phyloP scores from a whole-genome alignment of 345 rosid species.

The Mallotus nudiflorus region DNA sequence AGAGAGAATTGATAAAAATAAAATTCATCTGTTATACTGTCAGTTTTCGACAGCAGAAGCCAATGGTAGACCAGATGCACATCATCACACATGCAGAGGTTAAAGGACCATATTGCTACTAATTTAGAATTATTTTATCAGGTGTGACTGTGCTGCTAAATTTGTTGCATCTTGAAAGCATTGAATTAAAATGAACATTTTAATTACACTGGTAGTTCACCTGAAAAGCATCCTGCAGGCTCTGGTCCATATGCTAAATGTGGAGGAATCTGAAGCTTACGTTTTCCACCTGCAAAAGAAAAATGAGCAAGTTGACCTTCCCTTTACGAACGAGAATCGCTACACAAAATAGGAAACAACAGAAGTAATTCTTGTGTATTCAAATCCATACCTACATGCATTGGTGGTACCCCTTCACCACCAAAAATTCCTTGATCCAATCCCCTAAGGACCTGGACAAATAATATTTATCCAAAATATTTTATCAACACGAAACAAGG shows the following conservation, averaged over 20 bases:
- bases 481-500: not conserved
- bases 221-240: slow-evolving; percentile 96
- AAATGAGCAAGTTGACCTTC: slow-evolving; percentile 3
- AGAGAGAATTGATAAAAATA: too few relatives aligned
- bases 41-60: too few relatives aligned
- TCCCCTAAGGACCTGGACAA: slow-evolving; percentile 75
- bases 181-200: not conserved
- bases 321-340: slow-evolving; percentile 2
- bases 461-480: not conserved
- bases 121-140: not conserved
- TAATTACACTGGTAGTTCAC: slow-evolving; percentile 33
- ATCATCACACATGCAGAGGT: too few relatives aligned
- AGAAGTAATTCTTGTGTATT: slow-evolving; percentile 1
- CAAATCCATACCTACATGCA: slow-evolving; percentile 64
- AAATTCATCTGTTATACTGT: too few relatives aligned
- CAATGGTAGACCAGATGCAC: too few relatives aligned
- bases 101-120: too few relatives aligned
- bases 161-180: not conserved
- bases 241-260: slow-evolving; percentile 90
- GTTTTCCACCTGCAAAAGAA: slow-evolving; percentile 62
- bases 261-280: slow-evolving; percentile 89
- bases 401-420: slow-evolving; percentile 90
- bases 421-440: slow-evolving; percentile 92
- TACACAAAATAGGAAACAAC: not conserved
- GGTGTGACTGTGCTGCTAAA: not conserved